These are phyloP conservation scores for Chalciporus piperatus DNA, from an alignment of 768 basidiomycete species.

Conservation along the genomic window DNA sequence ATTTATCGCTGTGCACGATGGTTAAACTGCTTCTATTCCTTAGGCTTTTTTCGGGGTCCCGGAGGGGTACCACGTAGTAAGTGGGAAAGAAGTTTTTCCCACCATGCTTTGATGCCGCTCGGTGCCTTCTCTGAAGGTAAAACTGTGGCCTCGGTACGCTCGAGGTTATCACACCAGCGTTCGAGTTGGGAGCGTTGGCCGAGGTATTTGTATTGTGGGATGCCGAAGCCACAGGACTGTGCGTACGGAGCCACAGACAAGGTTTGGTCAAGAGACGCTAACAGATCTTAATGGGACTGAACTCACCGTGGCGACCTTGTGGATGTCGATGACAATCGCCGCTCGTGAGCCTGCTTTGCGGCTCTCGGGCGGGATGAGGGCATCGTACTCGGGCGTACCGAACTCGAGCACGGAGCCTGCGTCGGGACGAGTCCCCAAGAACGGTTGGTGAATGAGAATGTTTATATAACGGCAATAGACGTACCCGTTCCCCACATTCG, in stretches of 20 bases:
- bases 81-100: too few species aligned
- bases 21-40: too few species aligned
- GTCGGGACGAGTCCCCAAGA: too few species aligned
- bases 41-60: too few species aligned
- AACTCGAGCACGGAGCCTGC: slow-evolving; percentile 60
- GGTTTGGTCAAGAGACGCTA: neutral
- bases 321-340: slow-evolving; percentile 57
- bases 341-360: slow-evolving; percentile 59
- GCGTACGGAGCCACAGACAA: neutral
- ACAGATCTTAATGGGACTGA: neutral
- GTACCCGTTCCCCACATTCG: slow-evolving; percentile 58
- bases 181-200: slow-evolving; percentile 53
- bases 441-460: neutral
- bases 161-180: slow-evolving; percentile 43
- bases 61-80: too few species aligned
- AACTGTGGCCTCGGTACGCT: slow-evolving; percentile 37
- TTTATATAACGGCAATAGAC: slow-evolving; percentile 4
- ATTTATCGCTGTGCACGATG: too few species aligned
- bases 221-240: slow-evolving; percentile 66
- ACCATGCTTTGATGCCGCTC: slow-evolving; percentile 55
- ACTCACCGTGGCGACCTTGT: slow-evolving; percentile 52
- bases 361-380: slow-evolving; percentile 42
- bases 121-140: slow-evolving; percentile 20
- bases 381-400: slow-evolving; percentile 59
- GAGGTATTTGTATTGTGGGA: slow-evolving; percentile 59